Conservation (phyloP, 2,329 filamentous ascomycete species). For the Nigrograna mackinnonii region DNA sequence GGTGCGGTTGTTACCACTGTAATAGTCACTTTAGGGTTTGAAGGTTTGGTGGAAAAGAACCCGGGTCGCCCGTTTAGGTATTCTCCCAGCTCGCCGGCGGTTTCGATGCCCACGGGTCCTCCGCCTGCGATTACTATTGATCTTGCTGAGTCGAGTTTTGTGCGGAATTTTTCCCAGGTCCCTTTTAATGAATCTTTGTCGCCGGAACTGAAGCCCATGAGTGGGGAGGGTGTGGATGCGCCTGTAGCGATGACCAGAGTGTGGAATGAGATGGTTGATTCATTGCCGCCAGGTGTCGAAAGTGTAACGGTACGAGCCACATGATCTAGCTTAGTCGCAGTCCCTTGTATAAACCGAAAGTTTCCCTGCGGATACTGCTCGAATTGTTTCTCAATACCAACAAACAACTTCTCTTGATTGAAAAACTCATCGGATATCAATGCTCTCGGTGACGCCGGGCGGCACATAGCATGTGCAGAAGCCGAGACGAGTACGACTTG, state of each 20-base stretch:
- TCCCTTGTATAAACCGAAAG: conserved; percentile 43
- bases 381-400: conserved; percentile 37
- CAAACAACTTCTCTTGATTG: conserved; percentile 37
- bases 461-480: conserved; percentile 34
- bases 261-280: conserved; percentile 9
- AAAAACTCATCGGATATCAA: conserved; percentile 38
- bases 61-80: conserved; percentile 52
- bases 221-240: conserved; percentile 35
- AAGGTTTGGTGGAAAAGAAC: conserved; percentile 27
- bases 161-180: conserved; percentile 40
- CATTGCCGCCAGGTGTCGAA: conserved; percentile 13
- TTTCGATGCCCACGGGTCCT: conserved; percentile 40
- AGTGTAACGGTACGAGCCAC: conserved; percentile 32
- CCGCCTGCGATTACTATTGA: conserved; percentile 42
- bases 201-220: conserved; percentile 41
- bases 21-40: conserved; percentile 37
- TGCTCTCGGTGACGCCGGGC: conserved; percentile 36
- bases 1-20: conserved; percentile 35
- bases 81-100: conserved; percentile 49
- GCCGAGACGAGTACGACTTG: conserved; percentile 39
- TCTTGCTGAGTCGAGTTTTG: conserved; percentile 31
- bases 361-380: conserved; percentile 28
- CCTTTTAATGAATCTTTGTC: conserved; percentile 26
- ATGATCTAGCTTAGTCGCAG: conserved; percentile 32
- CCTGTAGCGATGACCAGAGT: conserved; percentile 43